Conservation (phyloP, 352 stramenopile genomes). For the Lagenidium giganteum region DNA sequence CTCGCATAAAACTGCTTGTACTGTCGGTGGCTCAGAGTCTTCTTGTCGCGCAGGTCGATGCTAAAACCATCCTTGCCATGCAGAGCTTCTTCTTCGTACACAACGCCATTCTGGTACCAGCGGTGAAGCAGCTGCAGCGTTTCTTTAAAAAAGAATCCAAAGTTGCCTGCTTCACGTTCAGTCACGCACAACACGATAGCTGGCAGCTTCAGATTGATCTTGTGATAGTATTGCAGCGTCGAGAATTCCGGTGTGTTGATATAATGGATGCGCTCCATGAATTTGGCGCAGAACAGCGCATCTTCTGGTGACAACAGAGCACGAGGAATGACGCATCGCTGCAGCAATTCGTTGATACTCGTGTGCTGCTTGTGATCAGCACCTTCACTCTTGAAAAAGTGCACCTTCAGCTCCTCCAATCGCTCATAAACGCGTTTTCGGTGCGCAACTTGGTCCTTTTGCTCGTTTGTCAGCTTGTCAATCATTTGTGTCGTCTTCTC, state of each 20-base stretch:
- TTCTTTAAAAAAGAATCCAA: constrained; percentile 84
- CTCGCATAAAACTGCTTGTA: constrained; percentile 73
- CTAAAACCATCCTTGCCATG: constrained; percentile 73
- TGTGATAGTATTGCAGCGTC: constrained; percentile 80
- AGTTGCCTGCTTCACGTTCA: constrained; percentile 80
- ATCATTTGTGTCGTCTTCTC: constrained; percentile 76
- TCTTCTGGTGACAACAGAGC: constrained; percentile 79
- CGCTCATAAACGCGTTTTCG: constrained; percentile 80
- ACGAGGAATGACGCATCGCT: constrained; percentile 76
- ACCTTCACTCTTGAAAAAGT: constrained; percentile 48
- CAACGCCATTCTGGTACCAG: constrained; percentile 74
- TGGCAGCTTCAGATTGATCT: constrained; percentile 70
- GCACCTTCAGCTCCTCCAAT: constrained; percentile 62
- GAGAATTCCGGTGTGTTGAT: constrained; percentile 71
- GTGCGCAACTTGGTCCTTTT: constrained; percentile 83
- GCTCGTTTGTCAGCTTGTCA: constrained; percentile 77
- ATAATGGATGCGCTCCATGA: constrained; percentile 76
- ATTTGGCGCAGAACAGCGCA: constrained; percentile 79
- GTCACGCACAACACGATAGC: constrained; percentile 78
- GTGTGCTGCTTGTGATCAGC: constrained; percentile 29
- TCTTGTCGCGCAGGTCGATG: constrained; percentile 59
- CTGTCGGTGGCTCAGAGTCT: constrained; percentile 52
- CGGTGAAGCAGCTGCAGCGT: constrained; percentile 59
- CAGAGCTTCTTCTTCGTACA: constrained; percentile 77
- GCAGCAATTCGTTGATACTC: constrained; percentile 62